phyloP scores from a whole-genome alignment of 306 rosid genomes.

The Lotus japonicus region DNA sequence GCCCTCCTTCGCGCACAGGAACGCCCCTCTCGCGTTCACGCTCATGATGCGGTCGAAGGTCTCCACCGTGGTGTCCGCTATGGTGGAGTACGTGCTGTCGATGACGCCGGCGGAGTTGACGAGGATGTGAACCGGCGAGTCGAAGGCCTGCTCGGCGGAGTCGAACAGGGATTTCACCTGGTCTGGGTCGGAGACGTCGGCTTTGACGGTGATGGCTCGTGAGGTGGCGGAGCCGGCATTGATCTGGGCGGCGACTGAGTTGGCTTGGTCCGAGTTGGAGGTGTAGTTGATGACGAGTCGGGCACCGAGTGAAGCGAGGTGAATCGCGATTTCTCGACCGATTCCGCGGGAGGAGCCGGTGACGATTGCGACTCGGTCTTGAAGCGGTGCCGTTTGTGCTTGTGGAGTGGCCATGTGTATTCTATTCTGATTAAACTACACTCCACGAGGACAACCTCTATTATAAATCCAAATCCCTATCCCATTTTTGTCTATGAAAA shows the following conservation, averaged over 20 bases:
- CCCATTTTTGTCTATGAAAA: too few species aligned
- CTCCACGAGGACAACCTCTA: too few species aligned
- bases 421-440: too few species aligned
- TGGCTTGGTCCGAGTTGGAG: constrained; percentile 42
- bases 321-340: constrained; percentile 46
- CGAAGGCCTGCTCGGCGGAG: constrained; percentile 33
- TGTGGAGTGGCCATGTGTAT: neutral
- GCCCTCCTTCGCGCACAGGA: constrained; percentile 41
- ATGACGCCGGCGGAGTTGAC: constrained; percentile 44
- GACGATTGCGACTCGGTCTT: constrained; percentile 41
- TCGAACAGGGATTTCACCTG: constrained; percentile 50
- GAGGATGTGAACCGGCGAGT: constrained; percentile 37
- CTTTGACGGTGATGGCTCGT: constrained; percentile 34
- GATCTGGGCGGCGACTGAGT: constrained; percentile 33
- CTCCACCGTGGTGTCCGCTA: constrained; percentile 28
- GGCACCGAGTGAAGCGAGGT: constrained; percentile 45
- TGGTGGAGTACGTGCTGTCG: constrained; percentile 26
- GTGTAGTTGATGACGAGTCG: constrained; percentile 39
- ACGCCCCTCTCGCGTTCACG: constrained; percentile 46
- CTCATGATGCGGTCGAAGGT: constrained; percentile 34
- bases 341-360: constrained; percentile 60
- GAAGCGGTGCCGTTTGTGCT: constrained; percentile 14
- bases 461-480: too few species aligned
- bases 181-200: constrained; percentile 42
- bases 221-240: constrained; percentile 13